phyloP scores from a whole-genome alignment of 495 filamentous ascomycete species.

The Aspergillus cristatus region DNA sequence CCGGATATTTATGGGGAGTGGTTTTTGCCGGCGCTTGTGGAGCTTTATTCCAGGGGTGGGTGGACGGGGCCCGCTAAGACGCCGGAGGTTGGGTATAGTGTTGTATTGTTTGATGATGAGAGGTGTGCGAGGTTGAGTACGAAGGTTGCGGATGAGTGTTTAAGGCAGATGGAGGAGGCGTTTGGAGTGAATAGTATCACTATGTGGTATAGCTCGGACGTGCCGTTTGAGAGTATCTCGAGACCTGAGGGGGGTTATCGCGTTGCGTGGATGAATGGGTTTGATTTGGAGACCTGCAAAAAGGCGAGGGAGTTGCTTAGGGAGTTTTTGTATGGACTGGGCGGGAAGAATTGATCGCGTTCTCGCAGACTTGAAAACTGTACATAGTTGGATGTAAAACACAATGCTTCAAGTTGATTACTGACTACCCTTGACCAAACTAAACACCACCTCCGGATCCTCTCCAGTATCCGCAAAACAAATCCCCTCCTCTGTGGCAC shows the following conservation, averaged over 20 bases:
- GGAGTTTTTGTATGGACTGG: not conserved
- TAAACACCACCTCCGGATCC: slow-evolving; percentile 36
- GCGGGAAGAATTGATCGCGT: no score
- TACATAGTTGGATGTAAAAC: no score
- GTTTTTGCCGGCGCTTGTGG: not conserved
- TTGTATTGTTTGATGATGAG: not conserved
- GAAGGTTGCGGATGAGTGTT: not conserved
- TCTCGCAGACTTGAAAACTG: no score
- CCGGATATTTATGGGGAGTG: not conserved
- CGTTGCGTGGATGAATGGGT: not conserved
- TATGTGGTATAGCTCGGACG: not conserved
- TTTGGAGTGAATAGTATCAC: not conserved
- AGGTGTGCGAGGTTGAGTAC: not conserved
- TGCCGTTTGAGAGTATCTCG: not conserved
- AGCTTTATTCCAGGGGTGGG: not conserved
- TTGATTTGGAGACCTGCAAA: not conserved
- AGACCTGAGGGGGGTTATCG: not conserved
- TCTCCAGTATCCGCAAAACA: slow-evolving; percentile 40
- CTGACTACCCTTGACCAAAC: slow-evolving; percentile 15
- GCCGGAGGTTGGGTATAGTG: not conserved
- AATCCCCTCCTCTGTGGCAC: slow-evolving; percentile 36
- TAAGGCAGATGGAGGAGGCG: not conserved
- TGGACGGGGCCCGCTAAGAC: not conserved
- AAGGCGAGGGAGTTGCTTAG: not conserved
- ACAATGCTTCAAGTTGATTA: no score